Percentiles rank a stretch among this genome's conserved stretches.
Evolutionary conservation across 2,329 filamentous ascomycete species (phyloP).

Genomic region (Mycosphaerella arachidis): DNA sequence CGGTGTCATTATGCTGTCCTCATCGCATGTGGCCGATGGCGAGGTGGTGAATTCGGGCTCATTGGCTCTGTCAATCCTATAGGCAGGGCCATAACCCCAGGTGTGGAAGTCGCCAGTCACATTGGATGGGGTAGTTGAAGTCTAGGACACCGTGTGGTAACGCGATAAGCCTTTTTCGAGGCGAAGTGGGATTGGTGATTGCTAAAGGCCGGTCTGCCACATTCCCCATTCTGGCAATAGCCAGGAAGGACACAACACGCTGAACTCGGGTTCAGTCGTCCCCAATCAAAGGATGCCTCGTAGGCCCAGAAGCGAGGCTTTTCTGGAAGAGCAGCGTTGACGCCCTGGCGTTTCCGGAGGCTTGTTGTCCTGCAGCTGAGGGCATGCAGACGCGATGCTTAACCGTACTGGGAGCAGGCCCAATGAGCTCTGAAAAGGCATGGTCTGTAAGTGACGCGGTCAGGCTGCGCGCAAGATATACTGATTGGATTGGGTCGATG

Average conservation of each 20-base stretch:
- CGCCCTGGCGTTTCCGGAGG: slow-evolving; percentile 8
- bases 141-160: slow-evolving; percentile 34
- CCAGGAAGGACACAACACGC: background rate
- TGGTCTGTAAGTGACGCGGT: background rate
- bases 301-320: slow-evolving; percentile 20
- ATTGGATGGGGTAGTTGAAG: slow-evolving; percentile 40
- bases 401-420: background rate
- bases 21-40: slow-evolving; percentile 44
- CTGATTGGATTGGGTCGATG: background rate
- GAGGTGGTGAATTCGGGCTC: slow-evolving; percentile 36
- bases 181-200: slow-evolving; percentile 47
- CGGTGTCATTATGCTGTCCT: slow-evolving; percentile 44
- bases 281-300: slow-evolving; percentile 21
- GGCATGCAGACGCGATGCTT: background rate
- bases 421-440: background rate
- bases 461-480: background rate
- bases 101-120: slow-evolving; percentile 44
- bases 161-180: slow-evolving; percentile 39
- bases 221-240: slow-evolving; percentile 38
- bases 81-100: slow-evolving; percentile 48
- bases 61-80: slow-evolving; percentile 35
- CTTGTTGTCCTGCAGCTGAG: background rate
- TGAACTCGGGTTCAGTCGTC: slow-evolving; percentile 16
- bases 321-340: slow-evolving; percentile 8
- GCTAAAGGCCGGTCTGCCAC: slow-evolving; percentile 50